Evolutionary conservation across 768 basidiomycete genomes (phyloP), one percentile per base, ranked within the genome.

Genomic region (Hortiboletus flavorubellus): DNA sequence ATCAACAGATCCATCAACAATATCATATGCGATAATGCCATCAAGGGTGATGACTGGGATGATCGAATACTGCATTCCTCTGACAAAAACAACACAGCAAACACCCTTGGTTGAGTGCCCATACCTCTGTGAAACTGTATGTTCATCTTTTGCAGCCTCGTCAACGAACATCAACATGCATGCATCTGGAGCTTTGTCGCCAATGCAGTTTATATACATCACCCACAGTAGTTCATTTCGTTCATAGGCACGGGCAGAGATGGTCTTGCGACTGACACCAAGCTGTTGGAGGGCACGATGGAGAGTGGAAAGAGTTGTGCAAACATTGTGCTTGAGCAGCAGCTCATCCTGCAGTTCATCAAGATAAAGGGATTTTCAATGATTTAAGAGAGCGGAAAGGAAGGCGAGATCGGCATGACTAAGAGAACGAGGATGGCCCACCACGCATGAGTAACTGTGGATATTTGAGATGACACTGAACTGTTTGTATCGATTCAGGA

Each of bases 151-250:
- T 0, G 59, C 49, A 29, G 60, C 57, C 34, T 69, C 56, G 45
- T 69, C 60, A n/a, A 55, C 30, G 39, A 66, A 69, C 29, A 69
- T 31, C 2, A 69, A 55, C 65, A 64, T 66, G 14, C 59, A 34
- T 15, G 65, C 29, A 51, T 64, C 44, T 0, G 51, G 54, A 63
- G 4, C 64, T 44, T 58, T 49, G 0, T 41, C 43, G 0, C 30
- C 58, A 42, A 64, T 62, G 15, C 5, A 5, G 10, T 64, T 64
- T 51, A 59, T 64, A 29, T 57, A 62, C 0, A 47, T 39, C 5
- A 52, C 49, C 1, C 50, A 1, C 12, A n/a, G 2, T 10, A 23
- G 3, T 6, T 67, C 58, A 46, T 60, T 64, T 29, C 34, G 14
- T 50, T 68, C 58, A 11, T 15, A 26, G 1, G 55, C 56, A 33